Percentiles rank a stretch among this genome's conserved stretches.
Conservation (phyloP, 306 rosid genomes). For the Trifolium pratense region DNA sequence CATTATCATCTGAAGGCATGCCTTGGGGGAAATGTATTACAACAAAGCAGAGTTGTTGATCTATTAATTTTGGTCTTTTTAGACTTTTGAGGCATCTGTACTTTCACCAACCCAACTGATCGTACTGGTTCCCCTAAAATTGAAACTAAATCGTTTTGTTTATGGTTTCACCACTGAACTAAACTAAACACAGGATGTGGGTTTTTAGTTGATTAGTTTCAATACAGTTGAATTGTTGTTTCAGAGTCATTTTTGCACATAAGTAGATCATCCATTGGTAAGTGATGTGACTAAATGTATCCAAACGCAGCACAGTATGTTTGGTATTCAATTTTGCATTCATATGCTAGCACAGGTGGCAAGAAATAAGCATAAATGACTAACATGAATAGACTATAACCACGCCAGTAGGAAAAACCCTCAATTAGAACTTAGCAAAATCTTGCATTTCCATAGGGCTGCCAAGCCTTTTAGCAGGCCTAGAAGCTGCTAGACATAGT, state of each 20-base stretch:
- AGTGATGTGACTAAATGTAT: neutral
- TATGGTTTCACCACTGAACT: slow-evolving; percentile 3
- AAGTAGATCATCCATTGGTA: slow-evolving; percentile 5
- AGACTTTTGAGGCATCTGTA: slow-evolving; percentile 14
- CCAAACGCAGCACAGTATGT: neutral
- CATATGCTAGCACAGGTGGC: slow-evolving; percentile 6
- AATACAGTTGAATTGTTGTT: neutral
- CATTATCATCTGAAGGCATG: slow-evolving; percentile 29
- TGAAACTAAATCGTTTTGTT: neutral
- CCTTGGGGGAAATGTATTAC: slow-evolving; percentile 15
- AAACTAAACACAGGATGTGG: neutral
- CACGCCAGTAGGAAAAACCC: neutral
- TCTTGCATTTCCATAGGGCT: slow-evolving; percentile 4
- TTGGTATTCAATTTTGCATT: slow-evolving; percentile 5
- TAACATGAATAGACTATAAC: slow-evolving; percentile 2
- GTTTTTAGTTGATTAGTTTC: slow-evolving; percentile 18
- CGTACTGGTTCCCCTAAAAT: slow-evolving; percentile 8
- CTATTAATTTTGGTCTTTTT: slow-evolving; percentile 19
- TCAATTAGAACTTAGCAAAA: neutral
- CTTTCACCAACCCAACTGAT: slow-evolving; percentile 1
- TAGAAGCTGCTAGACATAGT: slow-evolving; percentile 16
- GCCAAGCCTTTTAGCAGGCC: slow-evolving; percentile 10
- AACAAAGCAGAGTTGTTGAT: slow-evolving; percentile 15
- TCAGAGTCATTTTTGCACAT: slow-evolving; percentile 26
- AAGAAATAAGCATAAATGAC: slow-evolving; percentile 6